Evolutionary conservation across 2,329 filamentous ascomycete genomes (phyloP), one percentile per base, ranked within the genome.

Genomic region (Emmonsiellopsis sp.): DNA sequence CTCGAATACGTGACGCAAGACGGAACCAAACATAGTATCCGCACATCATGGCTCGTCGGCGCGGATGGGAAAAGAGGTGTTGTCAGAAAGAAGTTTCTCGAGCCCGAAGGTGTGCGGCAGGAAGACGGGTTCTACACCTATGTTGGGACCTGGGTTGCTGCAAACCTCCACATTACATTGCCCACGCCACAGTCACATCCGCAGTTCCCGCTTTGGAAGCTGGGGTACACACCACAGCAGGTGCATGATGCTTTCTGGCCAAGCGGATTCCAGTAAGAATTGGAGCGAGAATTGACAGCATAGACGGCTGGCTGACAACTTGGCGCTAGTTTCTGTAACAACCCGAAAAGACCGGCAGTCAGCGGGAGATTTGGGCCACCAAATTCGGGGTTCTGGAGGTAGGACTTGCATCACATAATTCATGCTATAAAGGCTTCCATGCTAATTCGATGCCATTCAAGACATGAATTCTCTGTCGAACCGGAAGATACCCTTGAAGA

Each of bases 31-130:
- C 50, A 50, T 10, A 9, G 53, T 15, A 54, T 62, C 26, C 50
- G 40, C 9, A 41, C 56, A 5, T 35, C 45, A 38, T 63, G 56
- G 52, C 54, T 67, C 6, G 59, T 67, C 48, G 59, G 61, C n/a
- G 56, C 62, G 2, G 61, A 70, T 58, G 62, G 64, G 1, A 68
- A 61, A 55, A 65, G 57, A 59, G 67, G 67, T 35, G 65, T 58
- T 54, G 65, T 62, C 13, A 55, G 65, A 10, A 67, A 67, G 51
- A 55, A 57, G 7, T 67, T 65, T 53, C 56, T 67, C 2, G 55
- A 67, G 51, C 60, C 65, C 9, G 60, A 54, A 50, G 65, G 64
- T 3, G 55, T 67, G 10, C 47, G 53, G 30, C 55, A 65, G 56
- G 54, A 57, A 50, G 35, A 38, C 13, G 35, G 35, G 13, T 38